Conservation (phyloP, 805 yeast genomes). For the Wickerhamiella sorbophila region DNA sequence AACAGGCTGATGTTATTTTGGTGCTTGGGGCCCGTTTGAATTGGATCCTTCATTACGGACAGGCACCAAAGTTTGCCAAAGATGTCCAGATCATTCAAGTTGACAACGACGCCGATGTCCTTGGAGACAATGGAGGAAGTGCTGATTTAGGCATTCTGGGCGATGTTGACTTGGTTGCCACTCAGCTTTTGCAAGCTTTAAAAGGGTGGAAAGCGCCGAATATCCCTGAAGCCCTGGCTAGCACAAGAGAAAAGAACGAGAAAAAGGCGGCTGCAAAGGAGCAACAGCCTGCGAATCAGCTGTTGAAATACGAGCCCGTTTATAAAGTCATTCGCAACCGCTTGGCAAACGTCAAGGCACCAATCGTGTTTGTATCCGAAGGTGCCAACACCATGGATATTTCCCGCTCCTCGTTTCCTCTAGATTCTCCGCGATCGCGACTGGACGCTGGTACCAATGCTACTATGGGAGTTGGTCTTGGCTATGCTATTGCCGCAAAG, state of each 20-base stretch:
- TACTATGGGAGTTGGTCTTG: conserved; percentile 64
- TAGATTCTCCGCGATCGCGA: conserved; percentile 37
- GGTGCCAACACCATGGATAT: conserved; percentile 74
- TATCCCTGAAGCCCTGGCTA: conserved; percentile 20
- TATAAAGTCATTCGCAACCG: conserved; percentile 35
- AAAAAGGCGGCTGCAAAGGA: conserved; percentile 23
- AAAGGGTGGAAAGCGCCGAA: conserved; percentile 26
- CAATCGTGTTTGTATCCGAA: conserved; percentile 41
- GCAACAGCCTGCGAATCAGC: conserved; percentile 20
- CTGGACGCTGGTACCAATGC: conserved; percentile 67
- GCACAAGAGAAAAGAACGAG: conserved; percentile 22
- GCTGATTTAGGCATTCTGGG: conserved; percentile 38
- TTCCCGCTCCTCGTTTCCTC: conserved; percentile 47
- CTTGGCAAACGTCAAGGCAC: conserved; percentile 22
- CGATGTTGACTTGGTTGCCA: conserved; percentile 33
- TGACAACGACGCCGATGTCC: conserved; percentile 38
- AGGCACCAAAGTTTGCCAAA: conserved; percentile 35
- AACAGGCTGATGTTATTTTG: conserved; percentile 42
- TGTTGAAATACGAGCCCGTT: conserved; percentile 39
- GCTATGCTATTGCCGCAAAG: conserved; percentile 54
- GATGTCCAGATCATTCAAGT: conserved; percentile 42
- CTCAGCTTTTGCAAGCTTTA: conserved; percentile 25
- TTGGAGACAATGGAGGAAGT: conserved; percentile 33
- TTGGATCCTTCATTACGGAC: conserved; percentile 63
- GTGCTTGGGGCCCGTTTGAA: conserved; percentile 54